Conservation (phyloP, 2,329 filamentous ascomycete species). For the Colletotrichum karsti region DNA sequence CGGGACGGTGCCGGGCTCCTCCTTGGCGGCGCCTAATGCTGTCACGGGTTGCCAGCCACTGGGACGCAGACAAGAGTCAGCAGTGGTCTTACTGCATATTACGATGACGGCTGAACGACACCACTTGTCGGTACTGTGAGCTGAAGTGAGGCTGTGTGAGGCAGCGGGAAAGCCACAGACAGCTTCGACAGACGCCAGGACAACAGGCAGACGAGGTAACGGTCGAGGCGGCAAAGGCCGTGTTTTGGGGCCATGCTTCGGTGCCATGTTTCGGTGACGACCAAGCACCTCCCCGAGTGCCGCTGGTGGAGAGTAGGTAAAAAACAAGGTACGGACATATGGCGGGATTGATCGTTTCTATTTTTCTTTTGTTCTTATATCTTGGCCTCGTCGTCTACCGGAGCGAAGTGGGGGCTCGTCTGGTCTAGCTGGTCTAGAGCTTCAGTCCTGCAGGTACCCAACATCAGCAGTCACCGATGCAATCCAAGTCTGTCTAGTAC, state of each 20-base stretch:
- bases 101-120: not conserved
- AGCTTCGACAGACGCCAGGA: no score
- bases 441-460: slow-evolving; percentile 1
- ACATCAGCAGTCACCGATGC: slow-evolving; percentile 20
- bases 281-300: not conserved
- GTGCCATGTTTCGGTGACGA: not conserved
- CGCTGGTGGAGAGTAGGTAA: not conserved
- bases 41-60: slow-evolving; percentile 3
- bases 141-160: not conserved
- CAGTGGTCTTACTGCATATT: not conserved
- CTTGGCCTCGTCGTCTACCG: not conserved
- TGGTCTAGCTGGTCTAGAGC: not conserved
- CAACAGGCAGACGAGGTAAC: no score
- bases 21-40: not conserved
- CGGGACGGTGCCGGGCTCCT: not conserved
- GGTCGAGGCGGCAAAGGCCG: no score
- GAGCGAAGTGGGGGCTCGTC: not conserved
- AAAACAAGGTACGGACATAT: not conserved
- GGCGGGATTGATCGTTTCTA: not conserved
- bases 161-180: no score
- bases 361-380: not conserved
- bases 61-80: not conserved
- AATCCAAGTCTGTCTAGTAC: not conserved
- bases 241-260: no score
- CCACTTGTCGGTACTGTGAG: not conserved